phyloP scores from a whole-genome alignment of 768 basidiomycete species.

The Tulasnella sp. region DNA sequence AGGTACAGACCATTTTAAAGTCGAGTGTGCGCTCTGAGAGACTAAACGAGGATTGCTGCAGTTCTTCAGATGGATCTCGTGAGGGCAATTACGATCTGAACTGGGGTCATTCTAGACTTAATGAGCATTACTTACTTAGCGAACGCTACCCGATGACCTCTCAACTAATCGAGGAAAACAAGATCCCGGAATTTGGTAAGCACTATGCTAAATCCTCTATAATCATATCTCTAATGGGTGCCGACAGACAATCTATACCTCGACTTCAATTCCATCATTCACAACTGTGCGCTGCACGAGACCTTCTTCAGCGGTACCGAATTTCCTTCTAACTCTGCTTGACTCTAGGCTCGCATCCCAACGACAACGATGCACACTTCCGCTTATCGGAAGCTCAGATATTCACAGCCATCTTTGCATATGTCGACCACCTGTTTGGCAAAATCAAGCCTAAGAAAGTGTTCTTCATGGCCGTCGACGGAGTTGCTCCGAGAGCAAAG shows the following conservation, averaged over 20 bases:
- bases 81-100: constrained; percentile 30
- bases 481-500: constrained; percentile 94
- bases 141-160: constrained; percentile 98
- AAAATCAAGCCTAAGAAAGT: constrained; percentile 97
- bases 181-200: constrained; percentile 93
- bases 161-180: constrained; percentile 95
- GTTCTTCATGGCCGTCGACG: constrained; percentile 98
- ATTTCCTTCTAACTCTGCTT: neutral
- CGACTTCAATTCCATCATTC: constrained; percentile 91
- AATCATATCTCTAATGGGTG: neutral
- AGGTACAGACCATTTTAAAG: constrained; percentile 31
- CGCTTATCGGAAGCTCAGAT: constrained; percentile 95
- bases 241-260: constrained; percentile 75
- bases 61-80: constrained; percentile 98
- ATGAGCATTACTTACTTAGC: constrained; percentile 35
- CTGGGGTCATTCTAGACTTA: neutral
- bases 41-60: constrained; percentile 29
- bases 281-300: constrained; percentile 47
- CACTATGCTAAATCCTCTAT: constrained; percentile 25
- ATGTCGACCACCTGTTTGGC: constrained; percentile 92
- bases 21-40: neutral
- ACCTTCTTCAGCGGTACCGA: neutral
- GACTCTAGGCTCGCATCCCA: constrained; percentile 77
- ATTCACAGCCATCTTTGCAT: constrained; percentile 92
- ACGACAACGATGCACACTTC: constrained; percentile 93